Conservation (phyloP, 2,329 filamentous ascomycete species). For the Penicillium carneum region DNA sequence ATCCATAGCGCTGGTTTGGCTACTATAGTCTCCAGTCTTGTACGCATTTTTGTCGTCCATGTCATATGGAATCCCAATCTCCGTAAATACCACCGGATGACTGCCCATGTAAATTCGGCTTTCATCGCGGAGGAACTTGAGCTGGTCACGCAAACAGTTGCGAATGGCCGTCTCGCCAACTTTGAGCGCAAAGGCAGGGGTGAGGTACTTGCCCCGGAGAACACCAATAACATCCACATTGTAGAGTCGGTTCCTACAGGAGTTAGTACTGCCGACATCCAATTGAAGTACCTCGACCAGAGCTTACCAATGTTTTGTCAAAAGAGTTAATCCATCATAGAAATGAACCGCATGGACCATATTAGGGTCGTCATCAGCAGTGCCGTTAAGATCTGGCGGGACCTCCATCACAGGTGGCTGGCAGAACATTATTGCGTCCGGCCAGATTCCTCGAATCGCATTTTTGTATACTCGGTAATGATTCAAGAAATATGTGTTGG, state of each 20-base stretch:
- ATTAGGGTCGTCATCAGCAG: constrained; percentile 83
- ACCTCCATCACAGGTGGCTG: constrained; percentile 92
- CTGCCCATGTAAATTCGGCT: constrained; percentile 86
- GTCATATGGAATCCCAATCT: constrained; percentile 97
- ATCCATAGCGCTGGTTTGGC: constrained; percentile 89
- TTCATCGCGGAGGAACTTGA: constrained; percentile 82
- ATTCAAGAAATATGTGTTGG: constrained; percentile 88
- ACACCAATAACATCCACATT: constrained; percentile 96
- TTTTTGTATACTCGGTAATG: constrained; percentile 80
- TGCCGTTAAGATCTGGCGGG: constrained; percentile 85
- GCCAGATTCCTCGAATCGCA: constrained; percentile 76
- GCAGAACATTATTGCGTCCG: constrained; percentile 84
- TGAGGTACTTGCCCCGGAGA: constrained; percentile 84
- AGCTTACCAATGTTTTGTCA: constrained; percentile 89
- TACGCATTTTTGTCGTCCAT: constrained; percentile 98
- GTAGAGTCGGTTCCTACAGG: constrained; percentile 79
- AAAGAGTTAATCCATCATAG: constrained; percentile 93
- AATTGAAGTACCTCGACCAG: constrained; percentile 7
- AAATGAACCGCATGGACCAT: constrained; percentile 95
- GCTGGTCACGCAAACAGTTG: constrained; percentile 89
- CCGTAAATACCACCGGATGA: constrained; percentile 87
- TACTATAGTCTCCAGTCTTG: constrained; percentile 91
- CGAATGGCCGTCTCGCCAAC: constrained; percentile 91
- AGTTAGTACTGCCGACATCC: constrained; percentile 21
- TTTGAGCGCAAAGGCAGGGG: constrained; percentile 89